Evolutionary conservation across 352 stramenopile species (phyloP), one percentile per base, ranked within the genome.

Genomic region (Globisporangium apiculatum): DNA sequence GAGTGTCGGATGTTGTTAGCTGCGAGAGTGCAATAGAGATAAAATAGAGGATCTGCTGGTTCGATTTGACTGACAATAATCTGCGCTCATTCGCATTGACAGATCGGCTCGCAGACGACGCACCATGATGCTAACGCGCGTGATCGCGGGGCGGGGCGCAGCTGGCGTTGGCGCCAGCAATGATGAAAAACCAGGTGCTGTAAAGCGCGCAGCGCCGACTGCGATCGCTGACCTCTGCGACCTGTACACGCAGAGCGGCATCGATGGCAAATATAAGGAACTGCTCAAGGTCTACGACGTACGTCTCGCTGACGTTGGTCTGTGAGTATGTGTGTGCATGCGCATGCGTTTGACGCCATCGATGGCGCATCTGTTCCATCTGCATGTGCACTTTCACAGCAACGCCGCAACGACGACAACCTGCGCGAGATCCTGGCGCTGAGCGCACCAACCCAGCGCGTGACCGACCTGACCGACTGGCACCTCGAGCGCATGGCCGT

Each of bases 401-500:
- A 90, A 85, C 79, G 83, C 35, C 72, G 72, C 35, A 92, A 89
- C 58, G 73, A 87, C 36, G 79, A 90, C 59, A 90, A 88, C 51
- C 66, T 88, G 38, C 62, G 67, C 6, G 83, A 92, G 64, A 92
- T 92, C 59, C 60, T 92, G 36, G 75, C 87, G 59, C 62, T 92
- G 41, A 89, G 78, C 48, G 73, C 71, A 8, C 83, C 83, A 0
- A 75, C 53, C 3, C 70, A 70, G 50, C 72, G 83, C 14, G 67
- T 92, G 54, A 76, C 75, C 37, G 78, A 85, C 31, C 62, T 92
- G 10, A 89, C 78, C 14, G 75, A 75, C 14, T 92, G 83, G 83
- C 78, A 90, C 65, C 57, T 92, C 51, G 83, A 92, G 66, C 83
- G 83, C 48, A 92, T 92, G 79, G 83, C 83, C 0, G 79, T 90